A percentile compares a stretch with the other conserved stretches of the same genome.
These are phyloP conservation scores for Fusarium penzigii DNA, from an alignment of 2,329 filamentous ascomycete species.

Conservation along the genomic window DNA sequence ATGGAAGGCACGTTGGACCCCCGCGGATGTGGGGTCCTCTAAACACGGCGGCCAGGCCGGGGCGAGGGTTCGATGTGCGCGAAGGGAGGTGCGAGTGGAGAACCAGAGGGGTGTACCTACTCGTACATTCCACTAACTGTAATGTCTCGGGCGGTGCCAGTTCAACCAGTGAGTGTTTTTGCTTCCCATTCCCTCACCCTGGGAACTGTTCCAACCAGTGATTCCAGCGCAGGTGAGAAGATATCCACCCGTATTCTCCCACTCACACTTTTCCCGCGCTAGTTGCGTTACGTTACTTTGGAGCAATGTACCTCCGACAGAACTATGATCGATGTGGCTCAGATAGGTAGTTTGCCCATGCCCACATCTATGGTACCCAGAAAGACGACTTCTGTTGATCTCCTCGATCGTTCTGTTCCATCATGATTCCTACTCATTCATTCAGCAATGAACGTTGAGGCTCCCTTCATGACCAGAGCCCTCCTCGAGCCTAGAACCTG, in stretches of 20 bases:
- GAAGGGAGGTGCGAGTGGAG: neutral
- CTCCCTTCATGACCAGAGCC: too few species aligned
- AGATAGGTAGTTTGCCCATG: neutral
- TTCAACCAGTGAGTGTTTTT: too few species aligned
- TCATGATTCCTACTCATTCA: too few species aligned
- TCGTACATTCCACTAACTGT: too few species aligned
- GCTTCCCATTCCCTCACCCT: too few species aligned
- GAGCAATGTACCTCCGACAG: neutral
- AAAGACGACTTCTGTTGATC: neutral
- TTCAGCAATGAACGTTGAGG: too few species aligned
- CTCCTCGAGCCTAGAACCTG: neutral
- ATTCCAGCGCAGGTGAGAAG: too few species aligned
- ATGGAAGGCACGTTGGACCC: neutral
- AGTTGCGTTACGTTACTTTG: neutral
- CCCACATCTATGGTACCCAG: neutral
- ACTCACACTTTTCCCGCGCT: neutral
- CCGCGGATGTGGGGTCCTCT: neutral
- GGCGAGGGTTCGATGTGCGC: too few species aligned
- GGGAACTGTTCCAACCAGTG: too few species aligned
- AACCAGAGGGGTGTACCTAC: neutral
- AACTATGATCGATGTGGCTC: neutral
- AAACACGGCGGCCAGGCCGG: neutral
- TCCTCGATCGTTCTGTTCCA: neutral
- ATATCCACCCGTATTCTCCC: too few species aligned
- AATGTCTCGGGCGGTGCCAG: too few species aligned